Conservation (phyloP, 163 green algal genomes). For the Volvox carteri region DNA sequence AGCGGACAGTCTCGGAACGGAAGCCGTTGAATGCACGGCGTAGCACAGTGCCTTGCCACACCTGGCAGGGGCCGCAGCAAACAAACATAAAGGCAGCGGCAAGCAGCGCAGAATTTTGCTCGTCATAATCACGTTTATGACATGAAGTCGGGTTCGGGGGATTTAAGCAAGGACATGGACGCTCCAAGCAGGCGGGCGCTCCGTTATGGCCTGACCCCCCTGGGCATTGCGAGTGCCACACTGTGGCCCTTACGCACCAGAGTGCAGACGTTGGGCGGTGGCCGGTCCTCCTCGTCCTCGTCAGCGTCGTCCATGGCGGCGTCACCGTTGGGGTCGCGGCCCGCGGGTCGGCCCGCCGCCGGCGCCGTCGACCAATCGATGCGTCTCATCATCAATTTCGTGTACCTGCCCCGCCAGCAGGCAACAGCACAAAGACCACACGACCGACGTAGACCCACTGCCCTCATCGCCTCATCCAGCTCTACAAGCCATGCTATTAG, state of each 20-base stretch:
- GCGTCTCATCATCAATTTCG: slow-evolving; percentile 94
- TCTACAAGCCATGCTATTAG: no score
- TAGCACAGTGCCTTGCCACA: slow-evolving; percentile 82
- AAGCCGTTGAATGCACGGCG: slow-evolving; percentile 78
- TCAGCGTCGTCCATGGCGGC: slow-evolving; percentile 54
- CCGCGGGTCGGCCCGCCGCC: background rate
- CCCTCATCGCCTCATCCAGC: no score
- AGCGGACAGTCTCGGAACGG: slow-evolving; percentile 58
- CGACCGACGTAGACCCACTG: no score
- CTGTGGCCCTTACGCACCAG: slow-evolving; percentile 73
- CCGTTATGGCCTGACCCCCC: no score
- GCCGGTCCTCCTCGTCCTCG: slow-evolving; percentile 49
- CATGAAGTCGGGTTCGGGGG: no score
- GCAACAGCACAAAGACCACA: no score
- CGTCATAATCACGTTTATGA: no score
- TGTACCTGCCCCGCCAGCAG: no score
- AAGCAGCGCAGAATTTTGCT: background rate
- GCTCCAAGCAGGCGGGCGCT: no score
- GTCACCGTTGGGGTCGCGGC: background rate
- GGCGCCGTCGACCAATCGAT: slow-evolving; percentile 89
- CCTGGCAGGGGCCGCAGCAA: slow-evolving; percentile 21
- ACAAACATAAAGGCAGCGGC: background rate
- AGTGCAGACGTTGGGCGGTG: slow-evolving; percentile 72
- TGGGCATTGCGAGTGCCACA: no score
- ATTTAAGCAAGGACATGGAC: no score